A percentile compares a stretch with the other conserved stretches of the same genome.
These are phyloP conservation scores for Solanum pimpinellifolium DNA, from an alignment of 257 asterid species.

Conservation along the genomic window DNA sequence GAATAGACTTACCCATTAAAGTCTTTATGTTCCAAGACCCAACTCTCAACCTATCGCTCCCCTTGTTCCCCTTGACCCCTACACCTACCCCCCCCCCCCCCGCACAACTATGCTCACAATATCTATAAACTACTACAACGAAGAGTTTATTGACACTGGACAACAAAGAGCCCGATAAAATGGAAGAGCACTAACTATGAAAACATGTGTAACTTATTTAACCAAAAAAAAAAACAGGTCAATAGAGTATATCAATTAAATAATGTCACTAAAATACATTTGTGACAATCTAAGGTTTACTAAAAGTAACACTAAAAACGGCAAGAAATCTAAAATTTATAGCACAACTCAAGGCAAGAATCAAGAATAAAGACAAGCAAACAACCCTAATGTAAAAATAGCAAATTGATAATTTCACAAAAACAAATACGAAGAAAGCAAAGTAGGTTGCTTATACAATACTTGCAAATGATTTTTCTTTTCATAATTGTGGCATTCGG, in stretches of 20 bases:
- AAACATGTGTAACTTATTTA: background rate
- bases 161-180: background rate
- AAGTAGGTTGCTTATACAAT: background rate
- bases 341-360: background rate
- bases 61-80: background rate
- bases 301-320: background rate
- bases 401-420: background rate
- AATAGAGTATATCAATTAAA: background rate
- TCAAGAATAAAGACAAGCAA: background rate
- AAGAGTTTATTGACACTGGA: background rate
- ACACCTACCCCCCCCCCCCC: background rate
- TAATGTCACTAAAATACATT: background rate
- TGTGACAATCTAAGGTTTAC: background rate
- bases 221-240: background rate
- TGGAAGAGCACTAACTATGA: background rate
- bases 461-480: background rate
- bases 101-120: background rate
- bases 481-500: background rate
- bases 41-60: background rate
- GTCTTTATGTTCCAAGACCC: background rate
- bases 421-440: background rate
- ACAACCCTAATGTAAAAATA: background rate
- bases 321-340: background rate
- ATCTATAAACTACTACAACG: background rate
- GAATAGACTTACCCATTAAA: background rate